These are phyloP conservation scores for Vigna radiata DNA, from an alignment of 306 rosid genomes.

Conservation along the genomic window DNA sequence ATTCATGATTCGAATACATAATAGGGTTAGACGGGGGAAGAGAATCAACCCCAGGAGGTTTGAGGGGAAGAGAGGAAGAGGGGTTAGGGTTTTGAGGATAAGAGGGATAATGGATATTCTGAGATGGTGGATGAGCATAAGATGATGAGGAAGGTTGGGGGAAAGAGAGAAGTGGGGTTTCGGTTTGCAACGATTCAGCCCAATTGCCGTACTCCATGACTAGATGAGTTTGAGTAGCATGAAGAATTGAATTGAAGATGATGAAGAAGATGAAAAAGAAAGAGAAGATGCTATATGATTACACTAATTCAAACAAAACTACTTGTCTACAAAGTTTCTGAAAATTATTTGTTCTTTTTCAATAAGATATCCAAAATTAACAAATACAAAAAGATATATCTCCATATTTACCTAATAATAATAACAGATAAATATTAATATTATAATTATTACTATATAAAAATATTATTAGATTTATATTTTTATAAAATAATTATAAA, in stretches of 20 bases:
- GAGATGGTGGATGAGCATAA: conserved; percentile 18
- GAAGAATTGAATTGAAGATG: not conserved
- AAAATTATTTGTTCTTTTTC: too few relatives aligned
- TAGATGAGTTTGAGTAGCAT: conserved; percentile 13
- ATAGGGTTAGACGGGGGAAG: not conserved
- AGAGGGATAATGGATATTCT: conserved; percentile 25
- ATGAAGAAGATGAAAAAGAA: not conserved
- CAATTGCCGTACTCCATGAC: conserved; percentile 42
- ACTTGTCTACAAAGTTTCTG: too few relatives aligned
- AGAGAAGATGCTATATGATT: too few relatives aligned
- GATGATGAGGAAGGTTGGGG: not conserved
- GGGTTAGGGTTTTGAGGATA: conserved; percentile 49
- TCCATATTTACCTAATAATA: too few relatives aligned
- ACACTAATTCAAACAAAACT: too few relatives aligned
- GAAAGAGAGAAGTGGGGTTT: not conserved
- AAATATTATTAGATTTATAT: too few relatives aligned
- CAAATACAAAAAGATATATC: too few relatives aligned
- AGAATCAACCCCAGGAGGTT: conserved; percentile 51
- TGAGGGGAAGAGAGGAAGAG: not conserved
- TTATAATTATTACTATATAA: too few relatives aligned
- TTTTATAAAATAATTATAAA: too few relatives aligned
- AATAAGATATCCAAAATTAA: too few relatives aligned
- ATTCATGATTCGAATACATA: conserved; percentile 26
- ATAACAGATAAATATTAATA: too few relatives aligned
- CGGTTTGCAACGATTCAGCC: conserved; percentile 32